Evolutionary conservation across 371 early-diverging fungal species (phyloP), one percentile per base, ranked within the genome.

Genomic region (Actinomortierella ambigua): DNA sequence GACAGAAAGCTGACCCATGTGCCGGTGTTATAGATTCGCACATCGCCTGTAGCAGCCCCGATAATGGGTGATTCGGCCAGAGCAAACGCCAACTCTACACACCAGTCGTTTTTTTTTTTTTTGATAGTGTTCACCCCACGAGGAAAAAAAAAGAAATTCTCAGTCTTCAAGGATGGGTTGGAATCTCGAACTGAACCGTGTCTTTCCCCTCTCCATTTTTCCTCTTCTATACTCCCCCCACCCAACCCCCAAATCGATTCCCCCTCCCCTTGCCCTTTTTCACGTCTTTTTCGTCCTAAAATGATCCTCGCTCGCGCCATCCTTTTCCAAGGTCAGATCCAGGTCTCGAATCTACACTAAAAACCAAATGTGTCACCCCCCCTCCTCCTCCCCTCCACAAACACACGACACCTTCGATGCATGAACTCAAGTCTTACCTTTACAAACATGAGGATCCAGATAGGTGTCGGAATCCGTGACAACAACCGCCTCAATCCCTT

Each of bases 31-130:
- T 83, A 86, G 41, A 88, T 88, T 29, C 85, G 76, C 0, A 87
- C 87, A 60, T 88, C 85, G 6, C 89, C 89, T 9, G 89, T 85
- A 0, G 82, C 84, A 1, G 89, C 88, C 17, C 88, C 89, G 23
- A 84, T 68, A 13, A 81, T 68, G 0, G 76, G 76, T 14, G 79
- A 81, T 77, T 82, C 83, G 50, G 82, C 76, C 11, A 86, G 48
- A 0, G 84, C 85, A 9, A 76, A 66, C 34, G 81, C 87, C 43
- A 86, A 65, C 34, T 87, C 85, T 50, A 76, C 34, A 28, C 49
- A 51, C n/a, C 28, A 1, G n/a, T 53, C 42, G 18, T 28, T 22
- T 24, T 27, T 48, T 48, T 27, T 48, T 54, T 22, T 39, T 4
- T 18, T n/a, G 27, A 8, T 18, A 11, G 41, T 28, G 47, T 49